A percentile compares a stretch with the other conserved stretches of the same genome.
Evolutionary conservation across 345 rosid species (phyloP).

Genomic region (Bruguiera gymnorhiza): DNA sequence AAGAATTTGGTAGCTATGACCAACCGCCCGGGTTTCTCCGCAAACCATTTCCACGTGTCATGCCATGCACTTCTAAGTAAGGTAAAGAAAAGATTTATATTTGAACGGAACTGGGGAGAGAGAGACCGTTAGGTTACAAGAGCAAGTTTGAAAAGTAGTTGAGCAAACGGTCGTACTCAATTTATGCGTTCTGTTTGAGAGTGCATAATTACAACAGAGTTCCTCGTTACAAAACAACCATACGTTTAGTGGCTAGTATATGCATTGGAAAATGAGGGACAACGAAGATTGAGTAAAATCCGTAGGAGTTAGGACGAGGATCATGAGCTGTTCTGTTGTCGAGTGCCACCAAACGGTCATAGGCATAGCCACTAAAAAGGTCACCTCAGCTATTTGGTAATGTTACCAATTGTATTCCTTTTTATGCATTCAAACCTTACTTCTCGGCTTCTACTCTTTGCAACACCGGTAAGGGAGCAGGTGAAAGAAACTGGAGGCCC

Average conservation of each 20-base stretch:
- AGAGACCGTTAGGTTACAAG: slow-evolving; percentile 16
- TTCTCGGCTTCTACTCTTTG: not conserved
- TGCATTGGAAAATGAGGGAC: too few relatives aligned
- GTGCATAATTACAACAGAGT: not conserved
- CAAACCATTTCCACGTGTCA: too few relatives aligned
- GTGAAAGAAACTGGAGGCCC: not conserved
- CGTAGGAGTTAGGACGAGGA: not conserved
- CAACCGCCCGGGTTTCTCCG: too few relatives aligned
- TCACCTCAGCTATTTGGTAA: too few relatives aligned
- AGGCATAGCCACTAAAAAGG: not conserved
- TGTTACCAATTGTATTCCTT: not conserved
- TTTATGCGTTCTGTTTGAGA: not conserved
- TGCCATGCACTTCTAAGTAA: too few relatives aligned
- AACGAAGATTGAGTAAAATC: not conserved
- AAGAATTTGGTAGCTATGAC: too few relatives aligned
- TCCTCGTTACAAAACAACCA: not conserved
- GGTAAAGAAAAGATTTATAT: not conserved
- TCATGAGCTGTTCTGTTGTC: slow-evolving; percentile 2
- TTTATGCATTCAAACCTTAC: not conserved
- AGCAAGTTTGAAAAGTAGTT: slow-evolving; percentile 14
- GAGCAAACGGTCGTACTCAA: slow-evolving; percentile 2
- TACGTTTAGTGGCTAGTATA: too few relatives aligned
- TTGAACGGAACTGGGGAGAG: not conserved
- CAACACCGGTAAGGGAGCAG: not conserved
- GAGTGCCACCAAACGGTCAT: slow-evolving; percentile 19